These are phyloP conservation scores for Centella asiatica DNA, from an alignment of 129 eudicot genomes.

Conservation along the genomic window DNA sequence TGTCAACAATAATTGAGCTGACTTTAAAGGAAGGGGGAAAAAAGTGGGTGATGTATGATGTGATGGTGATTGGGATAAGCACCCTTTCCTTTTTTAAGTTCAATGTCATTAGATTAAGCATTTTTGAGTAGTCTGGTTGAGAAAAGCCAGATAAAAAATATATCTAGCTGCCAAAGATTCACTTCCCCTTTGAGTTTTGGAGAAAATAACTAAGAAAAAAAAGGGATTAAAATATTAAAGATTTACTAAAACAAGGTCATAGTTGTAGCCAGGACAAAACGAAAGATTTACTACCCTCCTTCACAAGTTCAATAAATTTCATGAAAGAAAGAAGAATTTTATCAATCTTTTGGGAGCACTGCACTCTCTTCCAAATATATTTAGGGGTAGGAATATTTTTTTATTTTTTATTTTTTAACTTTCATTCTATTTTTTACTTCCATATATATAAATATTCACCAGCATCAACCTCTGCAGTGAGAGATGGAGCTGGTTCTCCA, in stretches of 20 bases:
- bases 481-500: neutral
- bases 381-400: no score
- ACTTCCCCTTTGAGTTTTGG: neutral
- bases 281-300: neutral
- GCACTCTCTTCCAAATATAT: no score
- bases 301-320: neutral
- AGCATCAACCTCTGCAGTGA: no score
- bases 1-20: slow-evolving; percentile 10
- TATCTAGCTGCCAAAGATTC: neutral
- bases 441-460: no score
- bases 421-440: no score
- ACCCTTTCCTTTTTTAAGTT: neutral
- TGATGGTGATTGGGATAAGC: neutral
- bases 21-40: neutral
- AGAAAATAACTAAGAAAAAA: no score
- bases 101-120: neutral
- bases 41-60: slow-evolving; percentile 3
- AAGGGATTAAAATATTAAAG: neutral
- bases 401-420: no score
- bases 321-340: neutral
- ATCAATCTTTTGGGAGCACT: no score
- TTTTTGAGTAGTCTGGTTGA: neutral
- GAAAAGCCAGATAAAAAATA: neutral
- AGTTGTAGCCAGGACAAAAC: no score
- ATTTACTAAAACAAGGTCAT: neutral